These are phyloP conservation scores for Blastomyces parvus DNA, from an alignment of 2,329 filamentous ascomycete species.

Conservation along the genomic window DNA sequence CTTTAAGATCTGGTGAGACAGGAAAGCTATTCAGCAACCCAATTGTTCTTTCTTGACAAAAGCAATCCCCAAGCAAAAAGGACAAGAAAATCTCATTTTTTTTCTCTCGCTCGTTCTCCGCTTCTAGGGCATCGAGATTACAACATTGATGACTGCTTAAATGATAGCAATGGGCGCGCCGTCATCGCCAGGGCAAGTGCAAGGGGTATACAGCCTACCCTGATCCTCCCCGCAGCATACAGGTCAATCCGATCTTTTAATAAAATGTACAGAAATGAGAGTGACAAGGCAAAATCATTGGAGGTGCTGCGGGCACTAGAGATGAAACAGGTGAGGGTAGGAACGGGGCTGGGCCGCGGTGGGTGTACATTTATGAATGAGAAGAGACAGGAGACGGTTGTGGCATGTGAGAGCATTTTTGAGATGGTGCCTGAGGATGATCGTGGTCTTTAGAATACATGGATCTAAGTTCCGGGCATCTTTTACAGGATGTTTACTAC, in stretches of 20 bases:
- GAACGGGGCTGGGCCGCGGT: slow-evolving; percentile 45
- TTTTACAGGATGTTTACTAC: not conserved
- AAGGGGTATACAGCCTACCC: slow-evolving; percentile 23
- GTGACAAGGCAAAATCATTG: slow-evolving; percentile 38
- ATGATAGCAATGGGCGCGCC: slow-evolving; percentile 17
- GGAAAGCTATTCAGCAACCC: slow-evolving; percentile 13
- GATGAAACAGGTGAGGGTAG: slow-evolving; percentile 43
- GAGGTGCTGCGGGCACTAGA: slow-evolving; percentile 39
- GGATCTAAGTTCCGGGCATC: not conserved
- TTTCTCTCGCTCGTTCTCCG: slow-evolving; percentile 9
- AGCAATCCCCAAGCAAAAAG: not conserved
- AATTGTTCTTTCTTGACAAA: slow-evolving; percentile 15
- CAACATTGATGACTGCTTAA: slow-evolving; percentile 12
- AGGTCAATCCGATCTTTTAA: slow-evolving; percentile 33
- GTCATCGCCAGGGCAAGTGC: slow-evolving; percentile 15
- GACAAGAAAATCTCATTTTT: not conserved
- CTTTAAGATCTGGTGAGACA: slow-evolving; percentile 46
- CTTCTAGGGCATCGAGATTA: slow-evolving; percentile 13
- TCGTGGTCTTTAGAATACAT: not conserved
- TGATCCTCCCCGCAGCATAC: slow-evolving; percentile 30
- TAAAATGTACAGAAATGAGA: slow-evolving; percentile 34
- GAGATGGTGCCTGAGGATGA: slow-evolving; percentile 21
- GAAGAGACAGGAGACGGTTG: slow-evolving; percentile 41
- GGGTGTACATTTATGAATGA: slow-evolving; percentile 46
- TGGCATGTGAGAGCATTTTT: slow-evolving; percentile 43